Evolutionary conservation across 2,329 filamentous ascomycete genomes (phyloP), one percentile per base, ranked within the genome.

Genomic region (Cryphonectria parasitica): DNA sequence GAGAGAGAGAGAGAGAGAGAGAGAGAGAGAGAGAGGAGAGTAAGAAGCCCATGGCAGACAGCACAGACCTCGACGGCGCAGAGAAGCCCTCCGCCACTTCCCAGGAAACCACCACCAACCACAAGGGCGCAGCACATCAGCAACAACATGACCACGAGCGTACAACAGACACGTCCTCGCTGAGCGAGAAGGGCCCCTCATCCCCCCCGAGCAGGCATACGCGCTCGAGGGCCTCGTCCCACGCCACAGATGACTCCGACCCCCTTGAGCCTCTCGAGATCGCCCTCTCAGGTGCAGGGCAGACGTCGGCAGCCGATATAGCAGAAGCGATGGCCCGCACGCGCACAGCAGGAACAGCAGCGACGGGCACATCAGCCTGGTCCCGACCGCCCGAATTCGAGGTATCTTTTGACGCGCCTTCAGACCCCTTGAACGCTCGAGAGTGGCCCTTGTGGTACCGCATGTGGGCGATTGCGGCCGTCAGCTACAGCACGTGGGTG

Each of bases 401-500:
- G 79, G 85, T 94, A 41, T 87, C 90, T 72, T 93, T 92, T 77
- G 86, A 86, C 7, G 85, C 85, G 0, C 15, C 31, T 3, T 22
- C 36, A 39, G 90, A 91, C 75, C 82, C 83, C 2, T 83, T 84
- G 2, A 90, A 94, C 75, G 91, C 92, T 0, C 84, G 86, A 69
- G 90, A 91, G 77, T 95, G 92, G 92, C 80, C 88, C 0, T 76
- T 90, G 43, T 85, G 81, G 76, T 80, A 80, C 75, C 76, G 82
- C 71, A 68, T 74, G 17, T 84, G 78, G 77, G 75, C 77, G 19
- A 75, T 83, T n/a, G 76, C 81, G 79, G 80, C 71, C 56, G 79
- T 84, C n/a, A 81, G 80, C 56, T 84, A 77, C 74, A 78, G 80
- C 3, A 82, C 81, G 1, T 84, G 82, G 83, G 79, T 80, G 1